Evolutionary conservation across 2,329 filamentous ascomycete species (phyloP).

Genomic region (Magnaporthiopsis incrustans): DNA sequence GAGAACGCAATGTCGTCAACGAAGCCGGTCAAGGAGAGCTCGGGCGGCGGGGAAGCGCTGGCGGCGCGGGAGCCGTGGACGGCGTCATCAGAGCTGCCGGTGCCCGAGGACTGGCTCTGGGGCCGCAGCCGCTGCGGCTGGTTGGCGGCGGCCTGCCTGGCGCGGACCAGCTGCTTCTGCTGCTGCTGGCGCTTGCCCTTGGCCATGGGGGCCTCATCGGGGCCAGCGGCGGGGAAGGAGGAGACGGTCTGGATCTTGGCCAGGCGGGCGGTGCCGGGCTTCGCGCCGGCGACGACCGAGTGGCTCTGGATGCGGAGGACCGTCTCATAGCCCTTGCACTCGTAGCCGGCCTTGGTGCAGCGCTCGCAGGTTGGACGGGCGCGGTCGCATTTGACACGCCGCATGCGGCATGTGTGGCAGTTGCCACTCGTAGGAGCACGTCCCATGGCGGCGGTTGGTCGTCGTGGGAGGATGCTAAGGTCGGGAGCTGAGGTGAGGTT

Average conservation of each 20-base stretch:
- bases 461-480: not conserved
- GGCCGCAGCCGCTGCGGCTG: not conserved
- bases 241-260: conserved; percentile 15
- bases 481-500: not conserved
- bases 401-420: conserved; percentile 20
- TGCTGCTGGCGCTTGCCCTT: conserved; percentile 6
- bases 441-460: conserved; percentile 14
- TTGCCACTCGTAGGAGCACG: conserved; percentile 20
- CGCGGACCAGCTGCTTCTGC: conserved; percentile 3
- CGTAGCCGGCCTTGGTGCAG: conserved; percentile 17
- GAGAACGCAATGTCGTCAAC: conserved; percentile 19
- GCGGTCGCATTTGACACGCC: conserved; percentile 21
- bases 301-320: conserved; percentile 20
- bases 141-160: conserved; percentile 1
- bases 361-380: conserved; percentile 16
- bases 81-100: not conserved
- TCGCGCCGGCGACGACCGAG: conserved; percentile 16
- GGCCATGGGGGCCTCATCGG: not conserved
- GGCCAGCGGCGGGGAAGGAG: conserved; percentile 11
- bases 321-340: conserved; percentile 18
- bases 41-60: conserved; percentile 7
- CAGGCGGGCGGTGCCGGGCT: conserved; percentile 16
- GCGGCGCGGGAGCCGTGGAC: not conserved
- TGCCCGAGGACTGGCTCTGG: not conserved
- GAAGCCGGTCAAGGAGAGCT: conserved; percentile 17